These are phyloP conservation scores for Jamesozyma piceae DNA, from an alignment of 805 yeast genomes.

Conservation along the genomic window DNA sequence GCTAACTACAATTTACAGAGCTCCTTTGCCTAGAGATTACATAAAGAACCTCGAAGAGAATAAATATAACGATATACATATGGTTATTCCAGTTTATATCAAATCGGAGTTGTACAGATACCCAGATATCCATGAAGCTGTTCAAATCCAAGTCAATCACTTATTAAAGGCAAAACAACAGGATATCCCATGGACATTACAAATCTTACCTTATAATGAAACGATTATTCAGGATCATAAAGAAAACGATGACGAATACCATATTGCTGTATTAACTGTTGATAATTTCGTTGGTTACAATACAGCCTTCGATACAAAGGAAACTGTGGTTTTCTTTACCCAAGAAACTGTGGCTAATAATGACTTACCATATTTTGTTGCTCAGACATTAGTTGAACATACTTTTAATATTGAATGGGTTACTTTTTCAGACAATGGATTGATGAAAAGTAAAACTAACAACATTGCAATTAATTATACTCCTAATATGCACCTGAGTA, in stretches of 20 bases:
- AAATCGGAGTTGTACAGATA: slow-evolving; percentile 40
- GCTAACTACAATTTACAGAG: slow-evolving; percentile 35
- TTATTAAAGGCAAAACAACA: slow-evolving; percentile 25
- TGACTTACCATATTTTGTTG: slow-evolving; percentile 52
- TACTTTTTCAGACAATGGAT: slow-evolving; percentile 1
- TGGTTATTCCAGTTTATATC: slow-evolving; percentile 37
- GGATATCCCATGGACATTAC: slow-evolving; percentile 31
- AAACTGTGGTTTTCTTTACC: slow-evolving; percentile 29
- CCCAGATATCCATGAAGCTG: slow-evolving; percentile 59
- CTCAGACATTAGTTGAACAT: slow-evolving; percentile 43
- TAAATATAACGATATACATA: slow-evolving; percentile 35
- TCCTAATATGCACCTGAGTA: slow-evolving; percentile 64
- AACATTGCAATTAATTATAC: slow-evolving; percentile 33
- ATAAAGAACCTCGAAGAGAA: slow-evolving; percentile 30
- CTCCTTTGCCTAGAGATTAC: slow-evolving; percentile 33
- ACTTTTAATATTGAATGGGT: slow-evolving; percentile 35
- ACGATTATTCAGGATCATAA: slow-evolving; percentile 8
- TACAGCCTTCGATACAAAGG: slow-evolving; percentile 34
- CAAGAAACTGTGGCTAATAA: slow-evolving; percentile 41
- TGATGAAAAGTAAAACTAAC: slow-evolving; percentile 6
- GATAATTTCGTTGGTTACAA: slow-evolving; percentile 38
- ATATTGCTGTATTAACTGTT: slow-evolving; percentile 32
- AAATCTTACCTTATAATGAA: slow-evolving; percentile 19
- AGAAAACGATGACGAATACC: slow-evolving; percentile 16
- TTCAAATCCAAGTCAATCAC: slow-evolving; percentile 38